phyloP scores from a whole-genome alignment of 208 protist genomes.

The Porcisia hertigi region DNA sequence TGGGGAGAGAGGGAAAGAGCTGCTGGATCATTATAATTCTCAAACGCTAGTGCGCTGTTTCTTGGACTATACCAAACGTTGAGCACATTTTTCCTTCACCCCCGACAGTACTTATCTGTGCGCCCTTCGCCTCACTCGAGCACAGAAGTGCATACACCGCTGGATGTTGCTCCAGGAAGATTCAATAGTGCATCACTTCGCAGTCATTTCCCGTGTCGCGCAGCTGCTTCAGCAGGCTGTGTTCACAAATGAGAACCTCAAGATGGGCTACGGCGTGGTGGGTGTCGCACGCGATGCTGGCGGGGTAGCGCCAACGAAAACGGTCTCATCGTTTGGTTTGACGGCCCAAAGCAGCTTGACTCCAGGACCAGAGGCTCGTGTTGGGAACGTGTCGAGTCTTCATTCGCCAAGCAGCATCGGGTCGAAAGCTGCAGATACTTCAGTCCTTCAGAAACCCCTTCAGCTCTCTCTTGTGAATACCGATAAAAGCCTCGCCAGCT shows the following conservation, averaged over 20 bases:
- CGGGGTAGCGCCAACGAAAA: background rate
- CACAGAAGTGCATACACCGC: background rate
- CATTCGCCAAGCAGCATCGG: background rate
- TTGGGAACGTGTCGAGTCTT: background rate
- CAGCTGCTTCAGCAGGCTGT: conserved; percentile 21
- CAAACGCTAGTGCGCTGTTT: background rate
- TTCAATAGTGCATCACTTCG: conserved; percentile 16
- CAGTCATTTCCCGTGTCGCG: conserved; percentile 5
- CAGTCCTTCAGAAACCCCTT: conserved; percentile 3
- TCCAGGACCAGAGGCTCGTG: background rate
- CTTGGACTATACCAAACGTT: background rate
- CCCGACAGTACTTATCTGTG: background rate
- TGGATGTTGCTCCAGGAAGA: conserved; percentile 29
- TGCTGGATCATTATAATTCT: background rate
- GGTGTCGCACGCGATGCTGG: background rate
- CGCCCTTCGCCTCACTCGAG: background rate
- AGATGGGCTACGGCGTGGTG: conserved; percentile 1
- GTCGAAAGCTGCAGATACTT: background rate
- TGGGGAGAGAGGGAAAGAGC: background rate
- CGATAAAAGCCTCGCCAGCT: conserved; percentile 18
- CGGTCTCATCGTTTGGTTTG: background rate
- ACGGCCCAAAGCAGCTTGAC: background rate
- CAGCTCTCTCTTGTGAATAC: conserved; percentile 18
- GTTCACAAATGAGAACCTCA: background rate
- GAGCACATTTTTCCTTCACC: background rate